Conservation (phyloP, 2,329 filamentous ascomycete genomes). For the Emericellopsis atlantica region DNA sequence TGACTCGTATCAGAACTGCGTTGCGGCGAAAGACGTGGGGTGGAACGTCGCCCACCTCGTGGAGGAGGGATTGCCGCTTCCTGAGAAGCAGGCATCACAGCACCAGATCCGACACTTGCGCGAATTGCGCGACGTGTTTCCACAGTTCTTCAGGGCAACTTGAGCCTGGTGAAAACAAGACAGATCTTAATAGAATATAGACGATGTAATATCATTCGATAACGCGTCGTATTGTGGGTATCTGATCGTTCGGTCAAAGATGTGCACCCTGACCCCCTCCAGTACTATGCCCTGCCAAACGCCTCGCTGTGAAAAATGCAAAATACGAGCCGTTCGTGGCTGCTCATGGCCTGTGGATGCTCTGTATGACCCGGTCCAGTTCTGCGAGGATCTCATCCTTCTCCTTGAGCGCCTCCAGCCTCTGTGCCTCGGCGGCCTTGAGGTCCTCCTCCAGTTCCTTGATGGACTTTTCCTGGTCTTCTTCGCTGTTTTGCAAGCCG, state of each 20-base stretch:
- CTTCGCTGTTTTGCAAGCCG: conserved; percentile 66
- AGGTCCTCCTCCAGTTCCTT: conserved; percentile 53
- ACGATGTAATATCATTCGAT: too few relatives aligned
- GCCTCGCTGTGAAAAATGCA: conserved; percentile 12
- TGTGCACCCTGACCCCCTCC: too few relatives aligned
- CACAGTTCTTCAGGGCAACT: conserved; percentile 66
- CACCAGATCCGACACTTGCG: conserved; percentile 65
- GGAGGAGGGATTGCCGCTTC: conserved; percentile 57
- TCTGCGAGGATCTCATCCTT: conserved; percentile 46
- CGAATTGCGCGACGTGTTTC: conserved; percentile 65
- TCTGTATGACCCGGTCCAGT: conserved; percentile 48
- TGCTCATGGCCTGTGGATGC: conserved; percentile 43
- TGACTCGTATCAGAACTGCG: conserved; percentile 76
- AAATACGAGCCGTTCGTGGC: background rate
- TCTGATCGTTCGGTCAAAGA: background rate
- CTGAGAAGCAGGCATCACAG: conserved; percentile 52
- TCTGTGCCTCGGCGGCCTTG: conserved; percentile 47
- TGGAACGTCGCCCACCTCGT: conserved; percentile 83
- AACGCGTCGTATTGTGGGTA: too few relatives aligned
- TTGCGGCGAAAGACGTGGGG: conserved; percentile 61
- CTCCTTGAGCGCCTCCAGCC: conserved; percentile 51
- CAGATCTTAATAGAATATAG: background rate
- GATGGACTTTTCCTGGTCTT: conserved; percentile 59
- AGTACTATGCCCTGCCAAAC: conserved; percentile 6
- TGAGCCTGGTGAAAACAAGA: conserved; percentile 3